A percentile compares a stretch with the other conserved stretches of the same genome.
These are phyloP conservation scores for Petrea volubilis DNA, from an alignment of 257 asterid species.

Conservation along the genomic window DNA sequence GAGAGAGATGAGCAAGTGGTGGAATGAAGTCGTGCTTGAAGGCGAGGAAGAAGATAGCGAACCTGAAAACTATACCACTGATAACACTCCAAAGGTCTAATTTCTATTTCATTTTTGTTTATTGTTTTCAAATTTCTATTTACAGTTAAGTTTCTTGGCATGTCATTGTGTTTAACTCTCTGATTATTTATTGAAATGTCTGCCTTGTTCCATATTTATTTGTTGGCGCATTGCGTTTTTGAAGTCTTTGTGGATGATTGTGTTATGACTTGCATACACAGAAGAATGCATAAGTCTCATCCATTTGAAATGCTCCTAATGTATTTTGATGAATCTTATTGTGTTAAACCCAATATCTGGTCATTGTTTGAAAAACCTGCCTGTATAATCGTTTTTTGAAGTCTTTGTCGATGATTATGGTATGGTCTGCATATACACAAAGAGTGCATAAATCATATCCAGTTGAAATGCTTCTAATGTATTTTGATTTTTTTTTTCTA, in stretches of 20 bases:
- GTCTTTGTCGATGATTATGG: not conserved
- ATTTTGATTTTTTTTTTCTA: too few relatives aligned
- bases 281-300: not conserved
- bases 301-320: too few relatives aligned
- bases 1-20: slow-evolving; percentile 44
- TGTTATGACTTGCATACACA: not conserved
- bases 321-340: too few relatives aligned
- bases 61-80: slow-evolving; percentile 3
- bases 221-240: too few relatives aligned
- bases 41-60: slow-evolving; percentile 25
- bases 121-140: not conserved
- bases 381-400: too few relatives aligned
- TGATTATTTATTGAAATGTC: not conserved
- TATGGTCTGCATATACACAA: too few relatives aligned
- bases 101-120: not conserved
- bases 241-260: not conserved
- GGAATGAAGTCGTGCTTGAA: slow-evolving; percentile 36
- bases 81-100: slow-evolving; percentile 30
- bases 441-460: too few relatives aligned
- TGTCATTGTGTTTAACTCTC: not conserved
- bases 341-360: too few relatives aligned
- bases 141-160: not conserved
- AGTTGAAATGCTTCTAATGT: too few relatives aligned
- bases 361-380: too few relatives aligned
- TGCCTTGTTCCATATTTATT: not conserved